Conservation (phyloP, 768 basidiomycete genomes). For the Rubroboletus satanas region DNA sequence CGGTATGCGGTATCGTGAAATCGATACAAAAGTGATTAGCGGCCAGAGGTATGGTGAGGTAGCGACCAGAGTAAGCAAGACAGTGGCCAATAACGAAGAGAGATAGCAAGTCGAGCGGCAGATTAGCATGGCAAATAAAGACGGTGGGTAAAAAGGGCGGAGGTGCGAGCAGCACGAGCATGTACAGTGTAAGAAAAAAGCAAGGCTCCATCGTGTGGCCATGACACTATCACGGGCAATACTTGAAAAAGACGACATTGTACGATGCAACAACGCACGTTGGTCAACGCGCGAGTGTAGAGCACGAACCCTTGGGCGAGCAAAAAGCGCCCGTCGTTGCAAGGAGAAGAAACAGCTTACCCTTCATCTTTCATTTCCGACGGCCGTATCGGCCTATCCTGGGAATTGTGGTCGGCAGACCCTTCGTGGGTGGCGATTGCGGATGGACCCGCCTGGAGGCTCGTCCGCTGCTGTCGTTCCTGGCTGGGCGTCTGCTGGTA, state of each 20-base stretch:
- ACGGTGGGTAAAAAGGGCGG: slow-evolving; percentile 15
- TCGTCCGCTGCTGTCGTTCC: slow-evolving; percentile 48
- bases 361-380: slow-evolving; percentile 81
- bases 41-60: slow-evolving; percentile 34
- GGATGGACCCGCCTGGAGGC: slow-evolving; percentile 21
- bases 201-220: slow-evolving; percentile 18
- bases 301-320: slow-evolving; percentile 9
- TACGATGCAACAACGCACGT: slow-evolving; percentile 9
- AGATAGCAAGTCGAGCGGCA: slow-evolving; percentile 21
- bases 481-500: slow-evolving; percentile 66
- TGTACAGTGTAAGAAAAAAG: slow-evolving; percentile 16
- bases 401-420: slow-evolving; percentile 32
- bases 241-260: slow-evolving; percentile 11
- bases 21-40: slow-evolving; percentile 32
- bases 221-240: slow-evolving; percentile 25
- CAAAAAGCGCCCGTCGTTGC: slow-evolving; percentile 13
- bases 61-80: slow-evolving; percentile 32
- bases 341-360: slow-evolving; percentile 47
- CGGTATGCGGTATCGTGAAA: slow-evolving; percentile 37
- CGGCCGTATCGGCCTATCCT: slow-evolving; percentile 55
- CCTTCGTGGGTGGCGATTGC: slow-evolving; percentile 37
- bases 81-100: slow-evolving; percentile 26
- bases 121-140: slow-evolving; percentile 30
- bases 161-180: slow-evolving; percentile 15
- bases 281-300: slow-evolving; percentile 6